Evolutionary conservation across 2,329 filamentous ascomycete genomes (phyloP).

Genomic region (Alternaria incomplexa): DNA sequence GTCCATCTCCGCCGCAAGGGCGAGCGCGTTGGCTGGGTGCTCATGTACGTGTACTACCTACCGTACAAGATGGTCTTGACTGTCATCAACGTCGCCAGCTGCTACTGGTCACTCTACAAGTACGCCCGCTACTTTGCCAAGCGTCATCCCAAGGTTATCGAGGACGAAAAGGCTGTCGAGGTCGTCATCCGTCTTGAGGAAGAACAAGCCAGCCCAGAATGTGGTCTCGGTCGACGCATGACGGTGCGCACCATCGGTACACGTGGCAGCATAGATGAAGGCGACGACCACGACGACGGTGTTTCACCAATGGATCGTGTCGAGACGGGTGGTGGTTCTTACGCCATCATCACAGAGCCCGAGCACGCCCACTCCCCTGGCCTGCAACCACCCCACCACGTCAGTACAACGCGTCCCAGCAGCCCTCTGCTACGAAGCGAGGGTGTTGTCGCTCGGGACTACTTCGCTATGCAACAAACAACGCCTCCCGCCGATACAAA

Average conservation of each 20-base stretch:
- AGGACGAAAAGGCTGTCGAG: conserved; percentile 53
- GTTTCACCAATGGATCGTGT: neutral
- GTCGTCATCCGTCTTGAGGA: conserved; percentile 36
- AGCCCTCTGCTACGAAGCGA: neutral
- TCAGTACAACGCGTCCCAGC: neutral
- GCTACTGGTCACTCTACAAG: conserved; percentile 49
- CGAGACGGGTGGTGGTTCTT: neutral
- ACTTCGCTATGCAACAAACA: neutral
- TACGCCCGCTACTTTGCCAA: conserved; percentile 57
- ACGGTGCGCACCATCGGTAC: conserved; percentile 26
- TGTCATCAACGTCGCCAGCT: conserved; percentile 51
- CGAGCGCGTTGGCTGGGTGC: conserved; percentile 50
- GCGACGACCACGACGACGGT: neutral
- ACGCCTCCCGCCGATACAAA: neutral
- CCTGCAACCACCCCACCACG: neutral
- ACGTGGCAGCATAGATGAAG: neutral
- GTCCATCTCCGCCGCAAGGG: conserved; percentile 55
- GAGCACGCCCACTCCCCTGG: neutral
- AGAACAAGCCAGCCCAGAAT: conserved; percentile 5
- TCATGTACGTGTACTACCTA: conserved; percentile 51
- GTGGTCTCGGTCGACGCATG: conserved; percentile 27
- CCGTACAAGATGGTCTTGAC: conserved; percentile 55
- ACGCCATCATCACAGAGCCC: neutral
- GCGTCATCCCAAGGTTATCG: conserved; percentile 56
- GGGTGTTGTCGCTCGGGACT: conserved; percentile 5